Base-by-base conservation (phyloP, 108 stramenopile genomes). In the Halocafeteria seosinensis region DNA sequence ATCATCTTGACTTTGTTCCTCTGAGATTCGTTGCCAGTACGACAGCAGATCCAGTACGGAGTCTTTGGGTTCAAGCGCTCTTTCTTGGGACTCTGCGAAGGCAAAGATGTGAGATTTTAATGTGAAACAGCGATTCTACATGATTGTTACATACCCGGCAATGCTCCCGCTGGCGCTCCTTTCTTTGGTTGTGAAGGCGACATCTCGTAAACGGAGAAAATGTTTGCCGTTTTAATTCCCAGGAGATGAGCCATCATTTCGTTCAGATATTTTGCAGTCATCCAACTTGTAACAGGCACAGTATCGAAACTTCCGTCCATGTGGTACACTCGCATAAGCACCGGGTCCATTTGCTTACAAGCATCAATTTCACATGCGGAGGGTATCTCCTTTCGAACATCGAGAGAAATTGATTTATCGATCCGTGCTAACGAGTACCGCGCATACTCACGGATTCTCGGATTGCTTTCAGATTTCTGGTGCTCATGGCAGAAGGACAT, bases 21-120 rank as follows among this genome's bases (percentile, higher is more conserved):
- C 59, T 55, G 30, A 50, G 58, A 62, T 61, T 47, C 70, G 65
- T 30, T 37, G 29, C 74, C 74, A 75, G 62, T 72, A 75, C 11
- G 74, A 34, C 8, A 75, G 38, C 25, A 75, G 34, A 29, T 75
- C 74, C 31, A 71, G 50, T 34, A 75, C 34, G 55, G 71, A 62
- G 30, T 75, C 74, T 0, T 75, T 71, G 9, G 42, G 34, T n/a
- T 75, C 74, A n/a, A 75, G 70, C 12, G 28, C 52, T 17, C 74
- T 62, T 63, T 75, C 74, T 51, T 75, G 67, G 1, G n/a, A n/a
- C n/a, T n/a, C n/a, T n/a, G n/a, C n/a, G n/a, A n/a, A n/a, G n/a
- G n/a, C n/a, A n/a, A 69, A 73, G 28, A 73, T 13, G 32, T 57
- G 30, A 29, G 66, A 69, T 1, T 64, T 64, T 25, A 37, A 12